Evolutionary conservation across 345 rosid genomes (phyloP), one percentile per base, ranked within the genome.

Genomic region (Cochlearia excelsa): DNA sequence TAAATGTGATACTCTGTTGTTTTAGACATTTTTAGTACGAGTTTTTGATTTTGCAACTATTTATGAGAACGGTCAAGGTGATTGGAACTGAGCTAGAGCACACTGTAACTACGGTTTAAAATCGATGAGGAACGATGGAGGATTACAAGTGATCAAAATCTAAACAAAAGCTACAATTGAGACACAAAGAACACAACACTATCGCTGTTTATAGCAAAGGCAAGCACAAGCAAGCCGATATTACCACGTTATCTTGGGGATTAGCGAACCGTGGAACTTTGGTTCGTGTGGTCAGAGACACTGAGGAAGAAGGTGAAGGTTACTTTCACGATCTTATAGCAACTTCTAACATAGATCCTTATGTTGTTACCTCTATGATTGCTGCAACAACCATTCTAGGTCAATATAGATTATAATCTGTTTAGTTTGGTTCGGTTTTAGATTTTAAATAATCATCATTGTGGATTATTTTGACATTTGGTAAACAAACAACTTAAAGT

Each of bases 41-140:
- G 23, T 16, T 16, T 16, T 16, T 16, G 23, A 16, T 16, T 16
- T 16, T 16, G 23, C 23, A 16, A 16, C 23, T 16, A 16, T 16
- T 16, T 16, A 16, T 16, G 23, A 16, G 23, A 16, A 16, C 23
- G 23, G 23, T 16, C 23, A 16, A 16, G 23, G 96, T 40, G 95
- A 92, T 7, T 88, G 95, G 98, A 88, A 88, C 42, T 95, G 96
- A 16, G 93, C 98, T 31, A 96, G 98, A 11, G 96, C 98, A 3
- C 98, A 92, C 72, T 77, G 90, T 30, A 92, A 88, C 72, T 92
- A 84, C 84, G 88, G 96, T 51, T 88, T 90, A 41, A 84, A 88
- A 76, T 73, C 97, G 6, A 92, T 70, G 98, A 88, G 98, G 54
- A 54, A 57, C 3, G 69, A 82, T 4, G 95, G 97, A 66, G 98